phyloP scores from a whole-genome alignment of 495 filamentous ascomycete species.

The Delitschia confertaspora region DNA sequence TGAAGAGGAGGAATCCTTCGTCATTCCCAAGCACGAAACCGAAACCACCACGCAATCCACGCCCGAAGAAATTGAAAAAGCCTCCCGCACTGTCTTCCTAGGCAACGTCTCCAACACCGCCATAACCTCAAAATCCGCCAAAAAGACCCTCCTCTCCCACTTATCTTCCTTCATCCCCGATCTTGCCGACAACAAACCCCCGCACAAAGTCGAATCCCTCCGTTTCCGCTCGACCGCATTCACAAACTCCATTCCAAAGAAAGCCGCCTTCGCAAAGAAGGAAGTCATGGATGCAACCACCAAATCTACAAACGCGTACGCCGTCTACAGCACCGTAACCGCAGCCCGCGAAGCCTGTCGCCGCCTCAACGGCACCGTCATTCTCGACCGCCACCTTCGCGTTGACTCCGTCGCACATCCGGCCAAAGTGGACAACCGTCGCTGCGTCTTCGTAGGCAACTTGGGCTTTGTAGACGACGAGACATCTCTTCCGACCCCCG shows the following conservation, averaged over 20 bases:
- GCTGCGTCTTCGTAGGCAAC: conserved; percentile 95
- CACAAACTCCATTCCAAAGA: conserved; percentile 69
- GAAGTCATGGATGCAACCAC: conserved; percentile 79
- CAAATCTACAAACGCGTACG: conserved; percentile 90
- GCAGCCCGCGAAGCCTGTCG: conserved; percentile 68
- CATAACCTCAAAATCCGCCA: conserved; percentile 69
- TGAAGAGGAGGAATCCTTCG: conserved; percentile 29
- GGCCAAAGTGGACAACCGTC: conserved; percentile 64
- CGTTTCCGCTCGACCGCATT: conserved; percentile 91
- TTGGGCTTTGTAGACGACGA: conserved; percentile 91
- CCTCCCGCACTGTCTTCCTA: conserved; percentile 83
- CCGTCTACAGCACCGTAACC: conserved; percentile 63
- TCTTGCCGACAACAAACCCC: conserved; percentile 30
- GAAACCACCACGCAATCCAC: conserved; percentile 38
- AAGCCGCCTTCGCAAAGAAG: conserved; percentile 76
- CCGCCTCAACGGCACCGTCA: conserved; percentile 69
- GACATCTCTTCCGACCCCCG: conserved; percentile 48
- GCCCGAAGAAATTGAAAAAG: conserved; percentile 64
- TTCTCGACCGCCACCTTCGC: conserved; percentile 81
- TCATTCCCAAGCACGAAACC: conserved; percentile 52
- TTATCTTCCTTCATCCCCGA: conserved; percentile 46
- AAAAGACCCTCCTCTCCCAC: conserved; percentile 66
- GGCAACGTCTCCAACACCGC: conserved; percentile 79
- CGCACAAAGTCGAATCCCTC: conserved; percentile 74
- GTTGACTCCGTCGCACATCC: conserved; percentile 90